Evolutionary conservation across 2,329 filamentous ascomycete species (phyloP).

Genomic region (Fusarium sarcochroum): DNA sequence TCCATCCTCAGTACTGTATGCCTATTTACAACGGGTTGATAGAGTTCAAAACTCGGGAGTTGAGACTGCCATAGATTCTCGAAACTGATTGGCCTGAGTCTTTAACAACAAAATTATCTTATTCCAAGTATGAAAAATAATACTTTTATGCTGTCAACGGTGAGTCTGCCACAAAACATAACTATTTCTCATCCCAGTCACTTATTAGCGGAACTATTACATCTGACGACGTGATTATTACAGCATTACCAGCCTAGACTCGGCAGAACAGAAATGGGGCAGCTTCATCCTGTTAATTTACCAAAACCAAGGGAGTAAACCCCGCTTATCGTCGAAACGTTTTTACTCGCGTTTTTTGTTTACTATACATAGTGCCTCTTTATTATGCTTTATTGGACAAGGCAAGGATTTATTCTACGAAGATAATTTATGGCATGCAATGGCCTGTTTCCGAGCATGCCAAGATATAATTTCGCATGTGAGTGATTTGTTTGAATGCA

Average conservation of each 20-base stretch:
- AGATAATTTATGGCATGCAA: constrained; percentile 1
- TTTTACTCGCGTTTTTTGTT: constrained; percentile 7
- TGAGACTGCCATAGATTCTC: no score
- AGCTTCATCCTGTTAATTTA: constrained; percentile 9
- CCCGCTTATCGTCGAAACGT: constrained; percentile 4
- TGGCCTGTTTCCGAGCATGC: constrained; percentile 12
- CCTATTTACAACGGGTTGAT: no score
- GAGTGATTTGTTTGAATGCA: constrained; percentile 6
- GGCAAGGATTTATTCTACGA: constrained; percentile 11
- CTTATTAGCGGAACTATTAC: not conserved
- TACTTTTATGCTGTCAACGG: no score
- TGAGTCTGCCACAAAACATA: not conserved
- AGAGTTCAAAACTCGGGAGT: no score
- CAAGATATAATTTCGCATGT: constrained; percentile 24
- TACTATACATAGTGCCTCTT: not conserved
- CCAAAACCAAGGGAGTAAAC: not conserved
- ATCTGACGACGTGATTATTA: constrained; percentile 5
- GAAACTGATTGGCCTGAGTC: no score
- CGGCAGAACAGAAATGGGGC: not conserved
- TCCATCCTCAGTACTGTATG: no score
- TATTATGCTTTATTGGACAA: constrained; percentile 10
- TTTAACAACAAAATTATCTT: no score
- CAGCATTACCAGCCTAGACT: not conserved
- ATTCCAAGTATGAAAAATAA: no score
- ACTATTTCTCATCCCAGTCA: not conserved